phyloP scores from a whole-genome alignment of 179 eudicot species.

The Patellifolia procumbens region DNA sequence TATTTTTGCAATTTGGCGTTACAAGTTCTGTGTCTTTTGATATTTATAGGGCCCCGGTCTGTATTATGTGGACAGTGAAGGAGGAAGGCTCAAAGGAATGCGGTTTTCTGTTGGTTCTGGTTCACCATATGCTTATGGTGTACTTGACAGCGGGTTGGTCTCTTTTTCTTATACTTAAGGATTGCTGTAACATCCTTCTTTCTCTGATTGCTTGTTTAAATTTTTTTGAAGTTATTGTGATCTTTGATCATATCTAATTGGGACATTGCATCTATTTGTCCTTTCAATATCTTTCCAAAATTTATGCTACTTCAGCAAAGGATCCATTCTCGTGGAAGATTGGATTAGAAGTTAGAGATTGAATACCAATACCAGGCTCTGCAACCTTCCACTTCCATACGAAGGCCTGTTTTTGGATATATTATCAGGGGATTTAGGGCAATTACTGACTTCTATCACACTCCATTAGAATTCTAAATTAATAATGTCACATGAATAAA shows the following conservation, averaged over 20 bases:
- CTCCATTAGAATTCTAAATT: background rate
- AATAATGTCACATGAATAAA: too few relatives aligned
- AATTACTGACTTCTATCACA: background rate
- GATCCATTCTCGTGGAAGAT: background rate
- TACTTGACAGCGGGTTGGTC: conserved; percentile 86
- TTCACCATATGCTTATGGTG: conserved; percentile 99
- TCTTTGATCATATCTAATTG: background rate
- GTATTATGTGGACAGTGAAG: conserved; percentile 97
- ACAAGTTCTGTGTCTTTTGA: conserved; percentile 6
- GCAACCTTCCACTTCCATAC: background rate
- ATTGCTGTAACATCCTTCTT: background rate
- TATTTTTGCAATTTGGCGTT: background rate
- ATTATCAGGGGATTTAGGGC: too few relatives aligned
- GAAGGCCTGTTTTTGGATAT: background rate
- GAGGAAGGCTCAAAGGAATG: conserved; percentile 91
- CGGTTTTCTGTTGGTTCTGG: conserved; percentile 99
- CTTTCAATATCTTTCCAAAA: background rate
- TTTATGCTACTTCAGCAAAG: background rate
- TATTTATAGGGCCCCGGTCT: conserved; percentile 87
- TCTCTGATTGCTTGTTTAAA: background rate
- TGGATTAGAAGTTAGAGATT: background rate
- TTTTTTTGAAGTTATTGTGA: background rate
- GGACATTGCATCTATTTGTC: background rate
- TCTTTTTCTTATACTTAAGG: conserved; percentile 13
- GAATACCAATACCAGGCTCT: background rate